These are phyloP conservation scores for Rubia occidens DNA, from an alignment of 305 asterid genomes.

Conservation along the genomic window DNA sequence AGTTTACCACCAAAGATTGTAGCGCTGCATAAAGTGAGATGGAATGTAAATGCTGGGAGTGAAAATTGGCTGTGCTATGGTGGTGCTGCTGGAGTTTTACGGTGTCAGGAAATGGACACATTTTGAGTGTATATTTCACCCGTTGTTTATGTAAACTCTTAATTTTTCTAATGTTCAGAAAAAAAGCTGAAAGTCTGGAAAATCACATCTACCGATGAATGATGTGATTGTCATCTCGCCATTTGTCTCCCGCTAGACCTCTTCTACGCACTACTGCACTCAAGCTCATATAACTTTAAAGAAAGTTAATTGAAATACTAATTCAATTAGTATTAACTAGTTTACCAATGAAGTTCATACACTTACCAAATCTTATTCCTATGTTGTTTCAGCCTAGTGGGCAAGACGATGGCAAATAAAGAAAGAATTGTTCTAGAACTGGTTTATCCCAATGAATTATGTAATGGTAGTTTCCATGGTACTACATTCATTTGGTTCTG, in stretches of 20 bases:
- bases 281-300: background rate
- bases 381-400: slow-evolving; percentile 23
- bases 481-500: background rate
- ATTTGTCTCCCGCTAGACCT: background rate
- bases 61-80: slow-evolving; percentile 85
- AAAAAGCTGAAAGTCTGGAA: no score
- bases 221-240: background rate
- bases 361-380: slow-evolving; percentile 13
- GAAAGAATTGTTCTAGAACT: slow-evolving; percentile 28
- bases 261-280: background rate
- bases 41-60: slow-evolving; percentile 77
- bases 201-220: background rate
- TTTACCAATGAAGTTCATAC: background rate
- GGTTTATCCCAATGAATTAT: no score
- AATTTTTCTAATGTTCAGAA: no score
- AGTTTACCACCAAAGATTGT: slow-evolving; percentile 50
- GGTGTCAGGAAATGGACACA: slow-evolving; percentile 50
- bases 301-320: no score
- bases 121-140: slow-evolving; percentile 9
- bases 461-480: no score
- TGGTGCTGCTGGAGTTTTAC: slow-evolving; percentile 81
- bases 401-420: slow-evolving; percentile 19
- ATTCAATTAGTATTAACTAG: no score
- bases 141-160: background rate
- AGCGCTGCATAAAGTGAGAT: slow-evolving; percentile 70